These are phyloP conservation scores for Phytomonas francai DNA, from an alignment of 208 protist species.

Conservation along the genomic window DNA sequence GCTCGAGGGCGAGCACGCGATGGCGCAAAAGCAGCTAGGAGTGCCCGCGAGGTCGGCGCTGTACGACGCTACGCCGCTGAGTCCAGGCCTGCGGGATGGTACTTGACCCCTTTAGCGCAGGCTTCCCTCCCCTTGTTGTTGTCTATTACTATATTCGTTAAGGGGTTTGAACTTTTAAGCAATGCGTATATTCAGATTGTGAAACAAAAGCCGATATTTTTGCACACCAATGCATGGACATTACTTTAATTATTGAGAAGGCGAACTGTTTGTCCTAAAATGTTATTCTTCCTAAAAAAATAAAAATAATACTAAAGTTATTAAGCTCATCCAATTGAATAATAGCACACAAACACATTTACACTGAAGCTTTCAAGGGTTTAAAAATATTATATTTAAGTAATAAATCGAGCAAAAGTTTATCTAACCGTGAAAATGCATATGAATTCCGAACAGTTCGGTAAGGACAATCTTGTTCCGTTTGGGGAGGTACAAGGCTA, in stretches of 20 bases:
- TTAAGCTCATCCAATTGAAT: neutral
- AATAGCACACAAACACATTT: neutral
- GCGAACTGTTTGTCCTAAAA: neutral
- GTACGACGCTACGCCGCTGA: slow-evolving; percentile 19
- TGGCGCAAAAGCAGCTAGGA: slow-evolving; percentile 24
- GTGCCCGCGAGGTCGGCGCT: slow-evolving; percentile 5
- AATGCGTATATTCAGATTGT: neutral
- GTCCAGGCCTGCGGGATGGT: slow-evolving; percentile 22
- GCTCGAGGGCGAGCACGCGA: slow-evolving; percentile 44
- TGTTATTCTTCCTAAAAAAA: neutral
- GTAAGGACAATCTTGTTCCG: slow-evolving; percentile 17
- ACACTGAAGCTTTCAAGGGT: neutral
- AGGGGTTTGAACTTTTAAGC: neutral
- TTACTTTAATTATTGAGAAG: neutral
- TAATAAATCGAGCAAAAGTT: neutral
- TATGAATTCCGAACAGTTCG: neutral
- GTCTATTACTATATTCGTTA: neutral
- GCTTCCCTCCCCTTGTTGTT: neutral
- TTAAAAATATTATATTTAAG: neutral
- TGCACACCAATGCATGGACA: neutral
- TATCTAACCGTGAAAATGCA: neutral
- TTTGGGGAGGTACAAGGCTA: slow-evolving; percentile 74
- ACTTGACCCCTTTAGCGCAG: neutral
- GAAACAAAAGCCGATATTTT: neutral
- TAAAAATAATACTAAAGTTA: neutral